Evolutionary conservation across 192 early-diverging fungal genomes (phyloP).

Genomic region (Umbelopsis sp.): DNA sequence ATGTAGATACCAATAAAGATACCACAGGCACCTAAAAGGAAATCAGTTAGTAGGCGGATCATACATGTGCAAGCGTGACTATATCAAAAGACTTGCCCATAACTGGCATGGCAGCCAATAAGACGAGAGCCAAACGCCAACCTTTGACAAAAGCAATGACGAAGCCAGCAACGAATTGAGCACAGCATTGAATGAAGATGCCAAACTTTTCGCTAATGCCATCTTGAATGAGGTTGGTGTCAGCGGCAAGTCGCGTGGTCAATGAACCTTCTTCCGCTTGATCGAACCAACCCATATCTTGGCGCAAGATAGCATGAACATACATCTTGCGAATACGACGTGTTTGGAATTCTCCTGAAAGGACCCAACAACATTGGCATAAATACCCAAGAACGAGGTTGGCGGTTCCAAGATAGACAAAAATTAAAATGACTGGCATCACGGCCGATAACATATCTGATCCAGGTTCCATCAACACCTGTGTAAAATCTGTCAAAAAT

Average conservation of each 20-base stretch:
- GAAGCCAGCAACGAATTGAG: slow-evolving; percentile 71
- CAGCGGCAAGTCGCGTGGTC: slow-evolving; percentile 80
- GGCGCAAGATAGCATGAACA: slow-evolving; percentile 73
- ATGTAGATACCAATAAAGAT: slow-evolving; percentile 36
- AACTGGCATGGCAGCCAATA: slow-evolving; percentile 73
- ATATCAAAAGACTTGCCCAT: slow-evolving; percentile 41
- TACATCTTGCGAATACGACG: slow-evolving; percentile 75
- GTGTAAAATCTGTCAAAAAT: slow-evolving; percentile 18
- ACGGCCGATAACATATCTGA: slow-evolving; percentile 14
- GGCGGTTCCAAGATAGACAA: slow-evolving; percentile 60
- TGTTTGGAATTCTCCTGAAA: slow-evolving; percentile 61
- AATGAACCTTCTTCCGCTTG: slow-evolving; percentile 72
- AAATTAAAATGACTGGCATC: slow-evolving; percentile 38
- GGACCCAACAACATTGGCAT: slow-evolving; percentile 58
- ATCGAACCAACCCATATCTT: slow-evolving; percentile 88
- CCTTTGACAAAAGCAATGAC: slow-evolving; percentile 75
- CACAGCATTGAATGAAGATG: slow-evolving; percentile 59
- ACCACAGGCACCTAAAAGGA: slow-evolving; percentile 4
- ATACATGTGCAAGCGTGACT: slow-evolving; percentile 18
- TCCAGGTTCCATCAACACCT: not conserved
- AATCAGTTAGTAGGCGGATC: slow-evolving; percentile 20
- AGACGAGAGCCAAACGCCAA: slow-evolving; percentile 81
- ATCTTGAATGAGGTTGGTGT: slow-evolving; percentile 83
- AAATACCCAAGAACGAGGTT: slow-evolving; percentile 59
- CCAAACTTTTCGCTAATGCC: slow-evolving; percentile 84